Evolutionary conservation across 1,284 basidiomycete species (phyloP).

Genomic region (Cryptococcus amylolentus): DNA sequence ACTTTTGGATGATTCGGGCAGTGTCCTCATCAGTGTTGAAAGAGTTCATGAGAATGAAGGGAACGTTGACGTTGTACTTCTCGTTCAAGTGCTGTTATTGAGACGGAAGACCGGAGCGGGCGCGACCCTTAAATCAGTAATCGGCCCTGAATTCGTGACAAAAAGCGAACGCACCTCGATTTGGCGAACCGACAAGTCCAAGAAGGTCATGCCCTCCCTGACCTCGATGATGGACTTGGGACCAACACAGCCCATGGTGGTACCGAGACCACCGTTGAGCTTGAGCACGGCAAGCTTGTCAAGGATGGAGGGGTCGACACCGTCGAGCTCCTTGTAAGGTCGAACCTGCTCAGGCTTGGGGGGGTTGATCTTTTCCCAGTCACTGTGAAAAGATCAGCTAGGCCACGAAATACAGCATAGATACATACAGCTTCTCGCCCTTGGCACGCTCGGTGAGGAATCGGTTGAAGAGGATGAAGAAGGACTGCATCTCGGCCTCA

Average conservation of each 20-base stretch:
- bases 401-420: too few species aligned
- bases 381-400: slow-evolving; percentile 54
- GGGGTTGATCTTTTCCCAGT: slow-evolving; percentile 97
- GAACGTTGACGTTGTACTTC: slow-evolving; percentile 70
- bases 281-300: slow-evolving; percentile 97
- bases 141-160: neutral
- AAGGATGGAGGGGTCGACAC: slow-evolving; percentile 67
- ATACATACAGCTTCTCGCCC: slow-evolving; percentile 83
- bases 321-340: slow-evolving; percentile 71
- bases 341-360: slow-evolving; percentile 91
- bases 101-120: neutral
- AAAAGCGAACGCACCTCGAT: slow-evolving; percentile 63
- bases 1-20: slow-evolving; percentile 98
- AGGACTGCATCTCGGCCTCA: slow-evolving; percentile 97
- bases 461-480: slow-evolving; percentile 98
- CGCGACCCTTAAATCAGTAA: slow-evolving; percentile 1
- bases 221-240: slow-evolving; percentile 85
- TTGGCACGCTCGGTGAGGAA: slow-evolving; percentile 94
- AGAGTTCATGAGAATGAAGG: slow-evolving; percentile 99
- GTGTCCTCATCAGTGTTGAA: slow-evolving; percentile 99
- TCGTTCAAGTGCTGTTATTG: slow-evolving; percentile 57
- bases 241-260: slow-evolving; percentile 53
- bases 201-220: slow-evolving; percentile 98
- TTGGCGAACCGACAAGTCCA: slow-evolving; percentile 93
- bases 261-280: slow-evolving; percentile 97